Conservation (phyloP, 2,329 filamentous ascomycete genomes). For the Fusarium tricinctum region DNA sequence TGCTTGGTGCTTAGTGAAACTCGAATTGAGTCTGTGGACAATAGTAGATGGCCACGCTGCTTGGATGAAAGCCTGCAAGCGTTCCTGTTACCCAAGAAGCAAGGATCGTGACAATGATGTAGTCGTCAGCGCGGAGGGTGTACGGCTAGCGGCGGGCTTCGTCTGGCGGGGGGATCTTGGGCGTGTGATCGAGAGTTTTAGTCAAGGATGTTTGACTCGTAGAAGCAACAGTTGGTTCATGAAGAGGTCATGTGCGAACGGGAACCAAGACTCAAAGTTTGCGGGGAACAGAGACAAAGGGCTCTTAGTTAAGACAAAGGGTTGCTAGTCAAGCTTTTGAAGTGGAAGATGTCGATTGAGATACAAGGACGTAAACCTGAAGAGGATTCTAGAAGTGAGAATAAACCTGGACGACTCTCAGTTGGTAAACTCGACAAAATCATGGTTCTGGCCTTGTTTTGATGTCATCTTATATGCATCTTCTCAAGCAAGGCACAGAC, state of each 20-base stretch:
- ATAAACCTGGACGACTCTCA: too few species aligned
- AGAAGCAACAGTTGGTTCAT: slow-evolving; percentile 39
- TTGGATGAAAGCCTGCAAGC: slow-evolving; percentile 5
- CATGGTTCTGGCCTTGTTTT: slow-evolving; percentile 12
- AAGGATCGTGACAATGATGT: slow-evolving; percentile 38
- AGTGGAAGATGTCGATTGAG: slow-evolving; percentile 1
- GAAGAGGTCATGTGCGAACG: slow-evolving; percentile 37
- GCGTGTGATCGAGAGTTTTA: slow-evolving; percentile 44
- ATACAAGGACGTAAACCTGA: neutral
- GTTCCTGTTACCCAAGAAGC: slow-evolving; percentile 17
- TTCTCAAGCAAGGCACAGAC: slow-evolving; percentile 15
- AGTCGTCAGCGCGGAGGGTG: slow-evolving; percentile 39
- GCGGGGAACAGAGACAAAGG: slow-evolving; percentile 34
- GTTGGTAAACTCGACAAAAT: neutral
- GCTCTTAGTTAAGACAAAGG: slow-evolving; percentile 8
- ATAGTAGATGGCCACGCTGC: slow-evolving; percentile 1
- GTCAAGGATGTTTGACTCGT: slow-evolving; percentile 33
- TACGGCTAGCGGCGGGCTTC: slow-evolving; percentile 46
- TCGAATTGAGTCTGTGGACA: neutral
- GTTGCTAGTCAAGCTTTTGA: slow-evolving; percentile 11
- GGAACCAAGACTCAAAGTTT: slow-evolving; percentile 33
- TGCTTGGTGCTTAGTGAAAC: slow-evolving; percentile 8
- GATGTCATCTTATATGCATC: slow-evolving; percentile 27
- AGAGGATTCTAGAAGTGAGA: neutral
- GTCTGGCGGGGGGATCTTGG: slow-evolving; percentile 29